A percentile compares a stretch with the other conserved stretches of the same genome.
Evolutionary conservation across 768 basidiomycete species (phyloP).

Genomic region (Galerina marginata): DNA sequence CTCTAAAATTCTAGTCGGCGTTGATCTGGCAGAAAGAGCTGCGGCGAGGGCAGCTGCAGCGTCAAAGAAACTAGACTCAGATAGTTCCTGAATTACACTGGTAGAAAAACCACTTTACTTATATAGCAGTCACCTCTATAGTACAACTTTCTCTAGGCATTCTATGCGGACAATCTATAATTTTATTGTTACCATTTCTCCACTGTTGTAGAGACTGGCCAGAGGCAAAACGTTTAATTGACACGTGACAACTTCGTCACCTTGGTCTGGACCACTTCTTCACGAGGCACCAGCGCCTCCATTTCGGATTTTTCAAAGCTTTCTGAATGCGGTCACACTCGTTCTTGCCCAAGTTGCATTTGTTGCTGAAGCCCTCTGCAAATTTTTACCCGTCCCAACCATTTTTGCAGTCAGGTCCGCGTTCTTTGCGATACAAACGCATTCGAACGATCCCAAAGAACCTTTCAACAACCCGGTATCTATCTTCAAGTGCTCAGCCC

Average conservation of each 20-base stretch:
- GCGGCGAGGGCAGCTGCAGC: slow-evolving; percentile 53
- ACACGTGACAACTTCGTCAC: slow-evolving; percentile 2
- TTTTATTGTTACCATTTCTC: neutral
- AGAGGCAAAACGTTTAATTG: neutral
- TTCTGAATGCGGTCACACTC: slow-evolving; percentile 44
- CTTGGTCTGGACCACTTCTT: neutral
- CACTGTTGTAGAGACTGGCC: neutral
- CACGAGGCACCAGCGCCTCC: neutral
- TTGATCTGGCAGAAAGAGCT: slow-evolving; percentile 87
- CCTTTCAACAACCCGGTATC: slow-evolving; percentile 14
- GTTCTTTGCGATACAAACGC: slow-evolving; percentile 20
- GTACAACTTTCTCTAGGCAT: slow-evolving; percentile 5
- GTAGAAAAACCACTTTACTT: slow-evolving; percentile 4
- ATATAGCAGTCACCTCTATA: slow-evolving; percentile 12
- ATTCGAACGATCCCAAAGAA: slow-evolving; percentile 6
- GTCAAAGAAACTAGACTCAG: slow-evolving; percentile 25
- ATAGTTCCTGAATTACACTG: slow-evolving; percentile 4
- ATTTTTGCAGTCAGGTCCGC: slow-evolving; percentile 18
- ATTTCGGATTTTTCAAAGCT: neutral
- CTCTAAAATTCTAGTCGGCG: slow-evolving; percentile 90
- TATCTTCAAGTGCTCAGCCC: slow-evolving; percentile 18
- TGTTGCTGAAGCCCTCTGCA: slow-evolving; percentile 39
- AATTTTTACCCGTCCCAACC: slow-evolving; percentile 20
- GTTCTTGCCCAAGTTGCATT: slow-evolving; percentile 42
- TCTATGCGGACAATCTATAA: slow-evolving; percentile 13